A percentile compares a stretch with the other conserved stretches of the same genome.
Evolutionary conservation across 2,329 filamentous ascomycete genomes (phyloP).

Genomic region (Pleochaeta shiraiana): DNA sequence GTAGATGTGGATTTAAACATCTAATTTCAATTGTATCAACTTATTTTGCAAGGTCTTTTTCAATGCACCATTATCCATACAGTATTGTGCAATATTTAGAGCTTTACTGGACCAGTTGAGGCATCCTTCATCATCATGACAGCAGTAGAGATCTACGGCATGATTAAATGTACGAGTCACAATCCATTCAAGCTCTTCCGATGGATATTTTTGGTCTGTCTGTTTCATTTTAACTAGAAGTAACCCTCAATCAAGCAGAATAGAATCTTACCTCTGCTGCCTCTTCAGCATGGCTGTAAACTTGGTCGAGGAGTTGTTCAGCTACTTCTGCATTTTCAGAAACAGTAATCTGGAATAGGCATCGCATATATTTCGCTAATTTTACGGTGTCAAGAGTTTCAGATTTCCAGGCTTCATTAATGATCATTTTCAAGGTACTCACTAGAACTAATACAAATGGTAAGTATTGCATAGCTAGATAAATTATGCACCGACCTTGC

Average conservation of each 20-base stretch:
- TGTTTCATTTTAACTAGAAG: constrained; percentile 10
- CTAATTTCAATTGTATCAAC: constrained; percentile 14
- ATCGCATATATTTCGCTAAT: constrained; percentile 57
- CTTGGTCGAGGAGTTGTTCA: constrained; percentile 41
- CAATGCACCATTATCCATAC: constrained; percentile 14
- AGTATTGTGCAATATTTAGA: constrained; percentile 16
- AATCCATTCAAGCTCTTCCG: constrained; percentile 56
- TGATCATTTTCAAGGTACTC: constrained; percentile 37
- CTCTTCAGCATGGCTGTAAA: constrained; percentile 29
- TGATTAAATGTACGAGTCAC: constrained; percentile 47
- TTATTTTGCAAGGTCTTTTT: constrained; percentile 14
- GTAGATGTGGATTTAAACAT: constrained; percentile 7
- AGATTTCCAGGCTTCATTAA: constrained; percentile 42
- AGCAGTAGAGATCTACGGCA: constrained; percentile 40
- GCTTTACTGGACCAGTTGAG: constrained; percentile 21
- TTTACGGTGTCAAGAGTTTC: constrained; percentile 32
- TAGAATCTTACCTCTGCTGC: constrained; percentile 24
- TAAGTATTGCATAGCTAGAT: constrained; percentile 17
- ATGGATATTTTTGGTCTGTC: constrained; percentile 32
- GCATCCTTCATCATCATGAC: constrained; percentile 30
- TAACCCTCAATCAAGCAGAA: background rate
- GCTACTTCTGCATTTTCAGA: constrained; percentile 28
- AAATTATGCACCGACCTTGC: constrained; percentile 22
- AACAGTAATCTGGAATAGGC: constrained; percentile 48
- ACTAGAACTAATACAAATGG: constrained; percentile 16